A percentile compares a stretch with the other conserved stretches of the same genome.
Evolutionary conservation across 352 stramenopile genomes (phyloP).

Genomic region (Blastocystis sp.): DNA sequence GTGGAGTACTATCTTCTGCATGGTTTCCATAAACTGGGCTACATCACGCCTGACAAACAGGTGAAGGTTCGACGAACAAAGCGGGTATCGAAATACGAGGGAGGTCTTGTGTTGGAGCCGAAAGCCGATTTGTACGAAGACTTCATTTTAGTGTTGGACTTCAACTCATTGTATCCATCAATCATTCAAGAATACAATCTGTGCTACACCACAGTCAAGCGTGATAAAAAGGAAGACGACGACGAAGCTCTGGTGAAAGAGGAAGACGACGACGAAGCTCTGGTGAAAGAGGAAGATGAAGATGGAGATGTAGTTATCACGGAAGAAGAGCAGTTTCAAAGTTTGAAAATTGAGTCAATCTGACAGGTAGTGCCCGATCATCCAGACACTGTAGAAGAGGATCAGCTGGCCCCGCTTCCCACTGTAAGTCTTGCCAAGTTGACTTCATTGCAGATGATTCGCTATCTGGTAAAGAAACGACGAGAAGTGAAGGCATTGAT

Average conservation of each 20-base stretch:
- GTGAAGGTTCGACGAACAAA: slow-evolving; percentile 51
- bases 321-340: too few relatives aligned
- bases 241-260: slow-evolving; percentile 65
- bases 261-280: slow-evolving; percentile 70
- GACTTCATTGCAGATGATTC: slow-evolving; percentile 8
- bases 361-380: neutral
- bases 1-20: slow-evolving; percentile 99
- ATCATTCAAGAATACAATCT: slow-evolving; percentile 99
- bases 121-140: slow-evolving; percentile 99
- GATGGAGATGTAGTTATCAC: slow-evolving; percentile 71
- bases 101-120: slow-evolving; percentile 96
- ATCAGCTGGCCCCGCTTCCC: slow-evolving; percentile 52
- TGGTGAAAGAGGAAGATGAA: slow-evolving; percentile 69
- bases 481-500: slow-evolving; percentile 92
- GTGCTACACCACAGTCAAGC: slow-evolving; percentile 97
- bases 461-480: slow-evolving; percentile 84
- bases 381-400: slow-evolving; percentile 8
- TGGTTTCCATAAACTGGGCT: slow-evolving; percentile 93
- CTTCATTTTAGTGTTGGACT: slow-evolving; percentile 98
- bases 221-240: slow-evolving; percentile 67
- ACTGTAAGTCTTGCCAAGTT: neutral
- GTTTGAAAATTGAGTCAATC: neutral
- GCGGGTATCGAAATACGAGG: slow-evolving; percentile 76
- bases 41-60: slow-evolving; percentile 87
- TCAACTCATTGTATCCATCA: slow-evolving; percentile 98